phyloP scores from a whole-genome alignment of 2,329 filamentous ascomycete species.

The Nothophoma quercina region DNA sequence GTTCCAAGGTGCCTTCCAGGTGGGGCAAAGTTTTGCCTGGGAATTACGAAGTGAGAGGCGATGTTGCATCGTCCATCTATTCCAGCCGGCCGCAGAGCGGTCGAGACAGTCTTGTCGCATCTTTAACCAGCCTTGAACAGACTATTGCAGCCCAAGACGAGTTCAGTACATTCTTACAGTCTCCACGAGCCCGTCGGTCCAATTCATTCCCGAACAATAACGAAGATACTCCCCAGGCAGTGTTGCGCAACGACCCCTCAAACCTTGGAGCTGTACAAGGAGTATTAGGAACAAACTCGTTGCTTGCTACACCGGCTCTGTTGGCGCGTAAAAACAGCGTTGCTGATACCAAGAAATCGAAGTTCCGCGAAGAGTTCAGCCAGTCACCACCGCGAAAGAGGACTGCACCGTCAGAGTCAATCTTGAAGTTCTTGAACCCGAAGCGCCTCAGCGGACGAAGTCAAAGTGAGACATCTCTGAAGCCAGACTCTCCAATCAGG shows the following conservation, averaged over 20 bases:
- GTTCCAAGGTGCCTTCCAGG: conserved; percentile 43
- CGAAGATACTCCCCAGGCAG: conserved; percentile 33
- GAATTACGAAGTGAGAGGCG: conserved; percentile 20
- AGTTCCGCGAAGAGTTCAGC: conserved; percentile 49
- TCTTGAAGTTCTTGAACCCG: conserved; percentile 42
- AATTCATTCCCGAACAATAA: conserved; percentile 35
- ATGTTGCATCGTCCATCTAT: conserved; percentile 51
- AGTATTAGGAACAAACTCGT: not conserved
- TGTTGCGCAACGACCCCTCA: conserved; percentile 16
- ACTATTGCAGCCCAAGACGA: conserved; percentile 12
- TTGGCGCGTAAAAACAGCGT: conserved; percentile 40
- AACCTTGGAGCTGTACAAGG: conserved; percentile 15
- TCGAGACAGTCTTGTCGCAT: conserved; percentile 39
- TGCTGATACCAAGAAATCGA: conserved; percentile 42
- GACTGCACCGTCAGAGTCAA: conserved; percentile 31
- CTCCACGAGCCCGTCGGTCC: conserved; percentile 23
- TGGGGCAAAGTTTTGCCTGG: conserved; percentile 47
- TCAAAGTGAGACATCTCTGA: conserved; percentile 41
- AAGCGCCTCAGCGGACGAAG: conserved; percentile 40
- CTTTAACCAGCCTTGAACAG: conserved; percentile 28
- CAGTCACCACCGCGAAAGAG: conserved; percentile 40
- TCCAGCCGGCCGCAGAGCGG: conserved; percentile 50
- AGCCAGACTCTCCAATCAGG: conserved; percentile 3
- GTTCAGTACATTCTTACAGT: conserved; percentile 19
- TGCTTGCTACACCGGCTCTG: conserved; percentile 9